These are phyloP conservation scores for Lactarius psammicola DNA, from an alignment of 768 basidiomycete species.

Conservation along the genomic window DNA sequence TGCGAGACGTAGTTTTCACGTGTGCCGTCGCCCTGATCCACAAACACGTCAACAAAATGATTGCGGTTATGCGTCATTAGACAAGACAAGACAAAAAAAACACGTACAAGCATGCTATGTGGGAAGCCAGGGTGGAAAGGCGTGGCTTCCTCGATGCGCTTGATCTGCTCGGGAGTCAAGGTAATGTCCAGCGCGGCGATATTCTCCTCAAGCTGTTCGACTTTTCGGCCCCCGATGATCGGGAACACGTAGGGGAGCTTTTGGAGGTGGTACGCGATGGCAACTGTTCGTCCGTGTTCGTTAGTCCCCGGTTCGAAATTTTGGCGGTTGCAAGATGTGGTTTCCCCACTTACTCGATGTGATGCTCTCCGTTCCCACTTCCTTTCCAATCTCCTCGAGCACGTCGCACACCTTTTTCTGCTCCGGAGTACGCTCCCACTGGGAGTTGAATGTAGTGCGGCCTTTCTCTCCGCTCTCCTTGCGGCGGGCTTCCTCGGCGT, in stretches of 20 bases:
- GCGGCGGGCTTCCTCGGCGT: slow-evolving; percentile 39
- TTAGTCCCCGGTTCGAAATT: not conserved
- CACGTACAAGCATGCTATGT: slow-evolving; percentile 28
- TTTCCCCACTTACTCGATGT: slow-evolving; percentile 13
- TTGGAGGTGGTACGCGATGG: slow-evolving; percentile 49
- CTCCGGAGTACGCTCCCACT: slow-evolving; percentile 39
- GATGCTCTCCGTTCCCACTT: slow-evolving; percentile 39
- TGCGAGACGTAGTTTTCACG: not conserved
- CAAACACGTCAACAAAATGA: not conserved
- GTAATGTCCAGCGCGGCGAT: slow-evolving; percentile 45
- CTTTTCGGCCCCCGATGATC: slow-evolving; percentile 47
- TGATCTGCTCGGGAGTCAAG: slow-evolving; percentile 43
- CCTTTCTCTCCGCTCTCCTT: slow-evolving; percentile 39
- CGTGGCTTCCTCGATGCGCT: slow-evolving; percentile 40
- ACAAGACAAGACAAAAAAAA: not conserved
- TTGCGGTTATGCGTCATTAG: not conserved
- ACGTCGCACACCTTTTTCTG: slow-evolving; percentile 37
- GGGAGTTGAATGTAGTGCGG: slow-evolving; percentile 26
- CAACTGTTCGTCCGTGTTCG: slow-evolving; percentile 33
- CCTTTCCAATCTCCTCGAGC: slow-evolving; percentile 42
- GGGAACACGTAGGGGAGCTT: slow-evolving; percentile 50
- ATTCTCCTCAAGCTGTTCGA: slow-evolving; percentile 46
- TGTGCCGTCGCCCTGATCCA: slow-evolving; percentile 16
- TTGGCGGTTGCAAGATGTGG: not conserved
- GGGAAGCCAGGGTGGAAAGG: slow-evolving; percentile 47